Evolutionary conservation across 1,284 basidiomycete genomes (phyloP).

Genomic region (Ceraceosorus bombacis): DNA sequence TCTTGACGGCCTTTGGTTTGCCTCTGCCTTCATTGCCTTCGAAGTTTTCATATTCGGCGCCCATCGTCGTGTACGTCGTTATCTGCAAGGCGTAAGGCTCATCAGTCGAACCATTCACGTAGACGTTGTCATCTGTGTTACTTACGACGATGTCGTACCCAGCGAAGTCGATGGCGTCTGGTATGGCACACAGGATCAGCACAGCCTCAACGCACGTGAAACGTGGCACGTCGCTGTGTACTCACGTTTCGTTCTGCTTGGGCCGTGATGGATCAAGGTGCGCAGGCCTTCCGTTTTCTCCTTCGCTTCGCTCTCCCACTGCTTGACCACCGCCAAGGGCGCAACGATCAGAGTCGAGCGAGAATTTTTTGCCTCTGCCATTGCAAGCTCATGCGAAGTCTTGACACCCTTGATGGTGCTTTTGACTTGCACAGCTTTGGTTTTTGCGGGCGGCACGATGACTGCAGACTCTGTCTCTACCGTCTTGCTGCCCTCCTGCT

Average conservation of each 20-base stretch:
- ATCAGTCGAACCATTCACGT: neutral
- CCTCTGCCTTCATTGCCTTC: constrained; percentile 14
- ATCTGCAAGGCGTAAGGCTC: constrained; percentile 11
- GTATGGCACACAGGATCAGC: no score
- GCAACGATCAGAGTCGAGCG: constrained; percentile 42
- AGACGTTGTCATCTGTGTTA: neutral
- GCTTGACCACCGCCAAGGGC: constrained; percentile 65
- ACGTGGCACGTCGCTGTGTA: neutral
- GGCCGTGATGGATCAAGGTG: constrained; percentile 43
- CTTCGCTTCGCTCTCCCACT: constrained; percentile 80
- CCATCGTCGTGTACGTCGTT: constrained; percentile 40
- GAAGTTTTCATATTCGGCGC: constrained; percentile 25
- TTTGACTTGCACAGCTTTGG: neutral
- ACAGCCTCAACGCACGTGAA: no score
- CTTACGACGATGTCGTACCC: constrained; percentile 33
- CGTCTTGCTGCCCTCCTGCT: constrained; percentile 8
- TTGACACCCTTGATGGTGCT: no score
- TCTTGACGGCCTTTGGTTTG: neutral
- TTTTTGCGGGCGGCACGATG: neutral
- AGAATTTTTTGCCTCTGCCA: neutral
- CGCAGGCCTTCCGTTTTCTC: constrained; percentile 59
- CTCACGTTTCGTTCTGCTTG: constrained; percentile 22
- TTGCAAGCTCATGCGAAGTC: no score
- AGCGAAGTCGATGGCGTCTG: constrained; percentile 16
- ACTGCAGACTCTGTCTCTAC: neutral